A percentile compares a stretch with the other conserved stretches of the same genome.
Conservation (phyloP, 768 basidiomycete genomes). For the Psilocybe sp. region DNA sequence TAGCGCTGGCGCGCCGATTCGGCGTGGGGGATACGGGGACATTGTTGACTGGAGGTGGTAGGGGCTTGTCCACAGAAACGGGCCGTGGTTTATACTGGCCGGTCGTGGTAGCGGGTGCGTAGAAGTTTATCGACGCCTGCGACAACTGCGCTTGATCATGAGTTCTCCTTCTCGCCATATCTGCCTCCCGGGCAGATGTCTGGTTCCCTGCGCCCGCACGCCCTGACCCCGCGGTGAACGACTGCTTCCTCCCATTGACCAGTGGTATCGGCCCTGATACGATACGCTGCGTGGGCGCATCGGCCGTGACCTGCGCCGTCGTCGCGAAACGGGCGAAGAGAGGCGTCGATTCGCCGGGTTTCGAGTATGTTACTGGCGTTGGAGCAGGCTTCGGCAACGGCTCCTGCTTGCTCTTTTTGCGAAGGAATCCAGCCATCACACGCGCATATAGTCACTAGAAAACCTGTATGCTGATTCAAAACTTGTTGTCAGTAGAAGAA, state of each 20-base stretch:
- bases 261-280: slow-evolving; percentile 39
- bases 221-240: slow-evolving; percentile 9
- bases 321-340: slow-evolving; percentile 39
- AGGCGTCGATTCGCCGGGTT: slow-evolving; percentile 30
- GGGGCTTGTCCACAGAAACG: slow-evolving; percentile 25
- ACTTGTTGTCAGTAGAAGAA: too few species aligned
- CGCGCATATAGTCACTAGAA: slow-evolving; percentile 6
- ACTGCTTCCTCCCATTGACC: slow-evolving; percentile 24
- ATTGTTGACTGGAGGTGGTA: slow-evolving; percentile 19
- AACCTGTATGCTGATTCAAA: too few species aligned
- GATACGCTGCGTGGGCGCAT: slow-evolving; percentile 20
- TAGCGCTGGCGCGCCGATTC: slow-evolving; percentile 9
- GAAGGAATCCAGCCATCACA: slow-evolving; percentile 56
- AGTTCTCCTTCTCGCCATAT: slow-evolving; percentile 7
- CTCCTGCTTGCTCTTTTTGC: slow-evolving; percentile 43
- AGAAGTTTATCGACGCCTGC: not conserved
- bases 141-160: slow-evolving; percentile 4
- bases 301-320: slow-evolving; percentile 14
- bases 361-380: slow-evolving; percentile 16
- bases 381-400: slow-evolving; percentile 14
- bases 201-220: slow-evolving; percentile 16
- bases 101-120: not conserved
- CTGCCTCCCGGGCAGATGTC: slow-evolving; percentile 15
- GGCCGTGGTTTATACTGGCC: slow-evolving; percentile 8
- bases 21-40: slow-evolving; percentile 8